Evolutionary conservation across 2,329 filamentous ascomycete species (phyloP).

Genomic region (Beauveria sp.): DNA sequence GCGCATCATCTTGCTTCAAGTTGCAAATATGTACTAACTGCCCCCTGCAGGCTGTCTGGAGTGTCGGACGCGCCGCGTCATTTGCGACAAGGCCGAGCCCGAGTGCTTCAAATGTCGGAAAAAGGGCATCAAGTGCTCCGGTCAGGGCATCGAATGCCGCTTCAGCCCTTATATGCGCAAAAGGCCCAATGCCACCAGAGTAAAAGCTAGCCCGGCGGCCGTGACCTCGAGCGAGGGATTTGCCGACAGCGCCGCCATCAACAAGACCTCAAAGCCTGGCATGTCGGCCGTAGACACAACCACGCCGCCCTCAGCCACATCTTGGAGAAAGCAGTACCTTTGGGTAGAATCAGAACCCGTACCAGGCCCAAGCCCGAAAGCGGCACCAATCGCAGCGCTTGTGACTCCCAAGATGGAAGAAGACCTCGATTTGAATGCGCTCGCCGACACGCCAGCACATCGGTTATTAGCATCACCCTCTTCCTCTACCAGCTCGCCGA

Average conservation of each 20-base stretch:
- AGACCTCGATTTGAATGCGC: neutral
- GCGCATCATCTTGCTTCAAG: neutral
- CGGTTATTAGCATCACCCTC: neutral
- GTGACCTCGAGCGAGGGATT: neutral
- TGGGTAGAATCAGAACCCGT: constrained; percentile 1
- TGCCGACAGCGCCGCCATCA: neutral
- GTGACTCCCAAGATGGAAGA: neutral
- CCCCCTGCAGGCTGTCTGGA: constrained; percentile 27
- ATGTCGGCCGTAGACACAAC: neutral
- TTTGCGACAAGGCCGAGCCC: constrained; percentile 31
- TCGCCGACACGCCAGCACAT: neutral
- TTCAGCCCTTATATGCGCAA: constrained; percentile 25
- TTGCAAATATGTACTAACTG: neutral
- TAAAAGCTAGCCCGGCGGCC: constrained; percentile 9
- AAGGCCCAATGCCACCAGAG: constrained; percentile 6
- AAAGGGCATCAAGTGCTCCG: constrained; percentile 31
- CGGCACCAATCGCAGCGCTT: neutral
- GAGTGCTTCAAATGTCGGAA: constrained; percentile 32
- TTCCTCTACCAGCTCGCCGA: neutral
- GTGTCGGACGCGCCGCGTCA: constrained; percentile 30
- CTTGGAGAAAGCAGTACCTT: neutral
- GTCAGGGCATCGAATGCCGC: constrained; percentile 27
- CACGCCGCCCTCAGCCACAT: neutral
- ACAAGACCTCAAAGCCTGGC: neutral
- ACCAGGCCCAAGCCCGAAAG: neutral